Conservation (phyloP, 805 yeast species). For the Candida maltosa region DNA sequence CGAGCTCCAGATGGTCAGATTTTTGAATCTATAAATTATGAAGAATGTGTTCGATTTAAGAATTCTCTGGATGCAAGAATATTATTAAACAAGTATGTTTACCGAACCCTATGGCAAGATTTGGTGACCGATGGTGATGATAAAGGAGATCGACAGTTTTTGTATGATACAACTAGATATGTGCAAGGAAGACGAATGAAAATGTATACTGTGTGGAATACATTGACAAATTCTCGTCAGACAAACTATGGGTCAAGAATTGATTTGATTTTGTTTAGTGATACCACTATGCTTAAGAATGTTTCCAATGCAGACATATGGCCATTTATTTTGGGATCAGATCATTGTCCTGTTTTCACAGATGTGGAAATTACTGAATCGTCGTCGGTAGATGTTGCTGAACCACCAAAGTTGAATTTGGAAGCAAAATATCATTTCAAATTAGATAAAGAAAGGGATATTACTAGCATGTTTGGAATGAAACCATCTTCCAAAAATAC, state of each 20-base stretch:
- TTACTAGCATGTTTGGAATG: conserved; percentile 24
- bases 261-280: conserved; percentile 62
- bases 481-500: neutral
- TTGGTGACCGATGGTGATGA: conserved; percentile 1
- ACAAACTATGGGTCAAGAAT: conserved; percentile 85
- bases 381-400: neutral
- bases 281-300: conserved; percentile 22
- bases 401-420: conserved; percentile 31
- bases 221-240: conserved; percentile 69
- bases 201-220: conserved; percentile 92
- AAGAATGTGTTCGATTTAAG: conserved; percentile 34
- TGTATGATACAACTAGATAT: conserved; percentile 59
- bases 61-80: conserved; percentile 24
- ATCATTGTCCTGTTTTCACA: conserved; percentile 87
- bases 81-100: conserved; percentile 24
- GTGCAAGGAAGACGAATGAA: conserved; percentile 54
- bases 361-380: conserved; percentile 42
- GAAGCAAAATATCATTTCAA: conserved; percentile 54
- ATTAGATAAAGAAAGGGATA: conserved; percentile 29
- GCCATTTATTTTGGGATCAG: conserved; percentile 78
- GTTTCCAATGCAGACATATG: conserved; percentile 53
- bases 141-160: conserved; percentile 22
- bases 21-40: conserved; percentile 23
- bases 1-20: conserved; percentile 9
- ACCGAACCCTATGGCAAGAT: conserved; percentile 16